phyloP scores from a whole-genome alignment of 2,329 filamentous ascomycete species.

The Aspergillus pseudoglaucus region DNA sequence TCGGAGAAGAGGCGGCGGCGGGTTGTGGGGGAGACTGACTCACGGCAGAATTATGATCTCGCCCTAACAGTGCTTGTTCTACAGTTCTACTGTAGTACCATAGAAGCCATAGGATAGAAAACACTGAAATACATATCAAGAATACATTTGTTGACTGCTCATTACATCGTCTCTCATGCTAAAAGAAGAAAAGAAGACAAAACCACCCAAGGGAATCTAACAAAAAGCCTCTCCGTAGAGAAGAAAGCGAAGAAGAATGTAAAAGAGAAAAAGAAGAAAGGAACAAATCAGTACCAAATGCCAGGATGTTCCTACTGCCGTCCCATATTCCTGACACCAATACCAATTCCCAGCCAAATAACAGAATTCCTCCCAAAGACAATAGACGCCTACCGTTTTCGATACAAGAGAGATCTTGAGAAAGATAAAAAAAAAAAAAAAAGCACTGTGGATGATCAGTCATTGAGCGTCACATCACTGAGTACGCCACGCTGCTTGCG shows the following conservation, averaged over 20 bases:
- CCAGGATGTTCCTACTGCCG: conserved; percentile 3
- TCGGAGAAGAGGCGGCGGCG: conserved; percentile 10
- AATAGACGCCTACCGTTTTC: not conserved
- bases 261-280: conserved; percentile 1
- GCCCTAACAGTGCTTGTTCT: conserved; percentile 16
- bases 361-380: not conserved
- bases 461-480: conserved; percentile 23
- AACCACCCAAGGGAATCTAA: not conserved
- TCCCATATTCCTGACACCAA: conserved; percentile 1
- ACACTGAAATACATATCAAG: not conserved
- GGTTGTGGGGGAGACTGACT: conserved; percentile 24
- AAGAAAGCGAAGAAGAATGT: not conserved
- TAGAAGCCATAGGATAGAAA: not conserved
- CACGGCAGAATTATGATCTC: conserved; percentile 22
- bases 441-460: conserved; percentile 10
- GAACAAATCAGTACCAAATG: not conserved
- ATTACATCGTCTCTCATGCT: conserved; percentile 2
- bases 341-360: not conserved
- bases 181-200: conserved; percentile 5
- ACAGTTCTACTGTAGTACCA: not conserved
- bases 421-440: conserved; percentile 7
- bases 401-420: conserved; percentile 10
- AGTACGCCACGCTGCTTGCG: conserved; percentile 27
- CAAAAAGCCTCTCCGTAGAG: not conserved
- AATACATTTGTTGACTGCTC: not conserved